Conservation (phyloP, 768 basidiomycete species). For the Hirschioporus abietinus region DNA sequence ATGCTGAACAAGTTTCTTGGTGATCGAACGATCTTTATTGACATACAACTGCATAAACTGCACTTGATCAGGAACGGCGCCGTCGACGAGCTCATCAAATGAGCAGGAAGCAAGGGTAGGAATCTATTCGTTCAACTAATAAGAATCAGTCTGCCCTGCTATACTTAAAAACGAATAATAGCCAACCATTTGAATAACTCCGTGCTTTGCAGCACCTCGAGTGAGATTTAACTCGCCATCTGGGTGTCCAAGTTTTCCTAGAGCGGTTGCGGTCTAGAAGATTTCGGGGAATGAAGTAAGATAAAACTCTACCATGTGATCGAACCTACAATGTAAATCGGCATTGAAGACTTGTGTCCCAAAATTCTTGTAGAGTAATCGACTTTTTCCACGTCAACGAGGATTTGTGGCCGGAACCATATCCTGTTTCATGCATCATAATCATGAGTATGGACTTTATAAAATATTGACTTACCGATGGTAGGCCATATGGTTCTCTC, state of each 20-base stretch:
- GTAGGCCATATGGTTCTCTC: constrained; percentile 89
- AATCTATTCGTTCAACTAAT: constrained; percentile 47
- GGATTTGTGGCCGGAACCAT: constrained; percentile 87
- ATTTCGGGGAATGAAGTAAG: not conserved
- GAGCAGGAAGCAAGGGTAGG: constrained; percentile 94
- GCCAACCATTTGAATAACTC: constrained; percentile 66
- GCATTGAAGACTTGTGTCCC: constrained; percentile 69
- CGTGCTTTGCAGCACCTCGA: constrained; percentile 76
- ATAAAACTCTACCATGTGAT: not conserved
- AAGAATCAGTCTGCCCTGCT: not conserved
- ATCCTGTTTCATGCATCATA: constrained; percentile 31
- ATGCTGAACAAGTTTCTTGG: constrained; percentile 81
- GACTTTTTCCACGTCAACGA: constrained; percentile 81
- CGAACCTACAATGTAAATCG: constrained; percentile 66
- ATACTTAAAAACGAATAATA: not conserved
- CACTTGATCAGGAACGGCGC: constrained; percentile 68
- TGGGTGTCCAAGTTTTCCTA: constrained; percentile 93
- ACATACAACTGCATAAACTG: constrained; percentile 94
- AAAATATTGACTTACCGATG: constrained; percentile 52
- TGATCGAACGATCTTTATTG: constrained; percentile 83
- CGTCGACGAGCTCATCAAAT: constrained; percentile 94
- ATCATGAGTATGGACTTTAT: constrained; percentile 4
- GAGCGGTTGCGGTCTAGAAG: constrained; percentile 68
- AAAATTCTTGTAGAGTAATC: constrained; percentile 83
- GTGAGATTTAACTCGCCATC: constrained; percentile 93